Evolutionary conservation across 805 yeast species (phyloP).

Genomic region (Suhomyces kilbournensis): DNA sequence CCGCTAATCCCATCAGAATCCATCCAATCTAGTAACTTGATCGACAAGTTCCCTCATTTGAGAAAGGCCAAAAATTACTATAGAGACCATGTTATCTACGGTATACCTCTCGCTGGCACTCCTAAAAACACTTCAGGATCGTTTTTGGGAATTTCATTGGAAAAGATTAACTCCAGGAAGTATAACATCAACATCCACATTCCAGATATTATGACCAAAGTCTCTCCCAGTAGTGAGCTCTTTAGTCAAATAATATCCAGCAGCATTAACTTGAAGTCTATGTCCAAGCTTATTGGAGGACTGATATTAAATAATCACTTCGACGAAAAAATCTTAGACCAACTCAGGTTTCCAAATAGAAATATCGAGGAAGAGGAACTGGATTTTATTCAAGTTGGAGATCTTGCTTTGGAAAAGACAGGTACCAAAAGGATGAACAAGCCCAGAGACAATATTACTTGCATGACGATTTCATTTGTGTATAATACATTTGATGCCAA

Average conservation of each 20-base stretch:
- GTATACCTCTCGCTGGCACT: conserved; percentile 15
- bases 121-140: neutral
- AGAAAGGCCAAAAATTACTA: conserved; percentile 20
- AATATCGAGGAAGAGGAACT: conserved; percentile 8
- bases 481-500: conserved; percentile 32
- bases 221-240: conserved; percentile 27
- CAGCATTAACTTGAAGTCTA: conserved; percentile 8
- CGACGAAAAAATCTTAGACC: conserved; percentile 10
- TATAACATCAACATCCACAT: conserved; percentile 38
- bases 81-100: conserved; percentile 31
- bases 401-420: conserved; percentile 5
- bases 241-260: conserved; percentile 11
- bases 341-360: conserved; percentile 18
- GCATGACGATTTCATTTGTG: conserved; percentile 36
- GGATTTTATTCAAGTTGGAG: conserved; percentile 14
- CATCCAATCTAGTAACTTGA: conserved; percentile 3
- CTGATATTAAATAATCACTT: conserved; percentile 12
- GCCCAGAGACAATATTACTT: conserved; percentile 14
- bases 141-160: conserved; percentile 34
- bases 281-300: conserved; percentile 10
- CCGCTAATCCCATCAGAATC: conserved; percentile 5
- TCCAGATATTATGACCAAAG: conserved; percentile 38
- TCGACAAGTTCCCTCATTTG: conserved; percentile 33
- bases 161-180: conserved; percentile 33
- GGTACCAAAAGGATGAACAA: neutral